A percentile compares a stretch with the other conserved stretches of the same genome.
phyloP scores from a whole-genome alignment of 331 rosid species.

The Cucumis variabilis region DNA sequence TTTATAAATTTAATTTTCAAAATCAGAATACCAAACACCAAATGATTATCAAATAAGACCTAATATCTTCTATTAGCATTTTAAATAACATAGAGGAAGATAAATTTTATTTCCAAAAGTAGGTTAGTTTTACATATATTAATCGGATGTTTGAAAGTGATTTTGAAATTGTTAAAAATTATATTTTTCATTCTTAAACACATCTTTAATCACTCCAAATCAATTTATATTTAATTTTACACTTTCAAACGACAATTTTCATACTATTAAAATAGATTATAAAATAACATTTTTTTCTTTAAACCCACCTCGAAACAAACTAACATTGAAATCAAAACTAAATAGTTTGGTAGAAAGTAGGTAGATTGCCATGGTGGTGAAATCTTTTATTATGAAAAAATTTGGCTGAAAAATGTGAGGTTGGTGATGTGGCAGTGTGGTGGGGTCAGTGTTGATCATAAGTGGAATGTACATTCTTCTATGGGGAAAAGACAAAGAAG shows the following conservation, averaged over 20 bases:
- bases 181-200: too few species aligned
- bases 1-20: too few species aligned
- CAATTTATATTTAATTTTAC: too few species aligned
- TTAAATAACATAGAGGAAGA: not conserved
- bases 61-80: not conserved
- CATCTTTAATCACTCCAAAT: too few species aligned
- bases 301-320: too few species aligned
- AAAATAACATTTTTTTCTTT: too few species aligned
- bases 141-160: too few species aligned
- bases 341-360: not conserved
- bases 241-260: too few species aligned
- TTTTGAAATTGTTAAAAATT: too few species aligned
- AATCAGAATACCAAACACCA: too few species aligned
- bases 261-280: too few species aligned
- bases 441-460: conserved; percentile 80
- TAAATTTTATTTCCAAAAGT: not conserved
- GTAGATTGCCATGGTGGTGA: not conserved
- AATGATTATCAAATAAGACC: too few species aligned
- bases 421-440: conserved; percentile 49
- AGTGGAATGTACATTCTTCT: conserved; percentile 78
- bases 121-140: not conserved
- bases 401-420: conserved; percentile 12
- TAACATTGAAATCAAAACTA: not conserved
- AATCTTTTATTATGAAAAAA: not conserved
- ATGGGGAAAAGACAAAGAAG: conserved; percentile 78